A percentile compares a stretch with the other conserved stretches of the same genome.
Conservation (phyloP, 1,139 yeast genomes). For the Casaregolazyma lundiana region DNA sequence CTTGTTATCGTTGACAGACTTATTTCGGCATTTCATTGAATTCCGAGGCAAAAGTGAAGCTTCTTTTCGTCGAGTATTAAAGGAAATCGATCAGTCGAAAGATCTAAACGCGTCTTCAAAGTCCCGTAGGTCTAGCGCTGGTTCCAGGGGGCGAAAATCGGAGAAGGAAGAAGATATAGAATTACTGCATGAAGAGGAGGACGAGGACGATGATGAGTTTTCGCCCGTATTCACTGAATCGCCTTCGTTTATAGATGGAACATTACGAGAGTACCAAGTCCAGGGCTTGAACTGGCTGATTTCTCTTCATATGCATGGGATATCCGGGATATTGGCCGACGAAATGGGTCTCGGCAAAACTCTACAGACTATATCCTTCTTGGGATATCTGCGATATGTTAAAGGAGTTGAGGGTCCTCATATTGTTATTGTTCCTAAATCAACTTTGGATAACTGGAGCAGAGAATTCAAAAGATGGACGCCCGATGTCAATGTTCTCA, state of each 20-base stretch:
- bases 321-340: conserved; percentile 92
- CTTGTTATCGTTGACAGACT: conserved; percentile 74
- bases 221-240: conserved; percentile 66
- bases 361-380: conserved; percentile 83
- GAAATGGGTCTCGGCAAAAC: conserved; percentile 99
- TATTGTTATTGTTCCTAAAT: conserved; percentile 88
- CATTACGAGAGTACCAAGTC: conserved; percentile 54
- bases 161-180: conserved; percentile 89
- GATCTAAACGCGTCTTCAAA: conserved; percentile 15
- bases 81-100: conserved; percentile 47
- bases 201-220: conserved; percentile 30
- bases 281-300: conserved; percentile 94
- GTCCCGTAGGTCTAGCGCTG: conserved; percentile 24
- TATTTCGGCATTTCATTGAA: conserved; percentile 87
- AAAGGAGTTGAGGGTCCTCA: conserved; percentile 82
- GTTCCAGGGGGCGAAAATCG: conserved; percentile 31
- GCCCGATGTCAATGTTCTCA: conserved; percentile 86
- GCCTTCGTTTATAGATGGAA: conserved; percentile 54
- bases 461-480: conserved; percentile 94
- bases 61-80: conserved; percentile 55
- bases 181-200: conserved; percentile 71
- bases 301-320: conserved; percentile 72
- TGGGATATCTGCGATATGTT: conserved; percentile 79
- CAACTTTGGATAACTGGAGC: conserved; percentile 93
- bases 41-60: conserved; percentile 74